phyloP scores from a whole-genome alignment of 2,329 filamentous ascomycete species.

The Nannizziopsis barbatae region DNA sequence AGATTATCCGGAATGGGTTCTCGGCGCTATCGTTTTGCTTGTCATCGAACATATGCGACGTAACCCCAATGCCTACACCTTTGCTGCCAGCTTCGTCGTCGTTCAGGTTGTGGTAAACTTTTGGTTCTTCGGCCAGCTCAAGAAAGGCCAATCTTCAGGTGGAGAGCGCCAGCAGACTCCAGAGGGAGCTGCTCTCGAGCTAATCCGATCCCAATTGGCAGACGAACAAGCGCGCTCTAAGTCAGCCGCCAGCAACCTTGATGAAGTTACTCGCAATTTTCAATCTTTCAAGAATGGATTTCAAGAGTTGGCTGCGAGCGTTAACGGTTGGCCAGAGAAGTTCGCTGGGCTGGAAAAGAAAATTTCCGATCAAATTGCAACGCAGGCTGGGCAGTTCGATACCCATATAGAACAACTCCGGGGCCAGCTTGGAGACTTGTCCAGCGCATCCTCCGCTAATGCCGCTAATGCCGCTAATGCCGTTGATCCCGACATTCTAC shows the following conservation, averaged over 20 bases:
- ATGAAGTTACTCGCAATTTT: background rate
- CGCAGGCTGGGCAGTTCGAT: background rate
- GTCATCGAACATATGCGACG: constrained; percentile 3
- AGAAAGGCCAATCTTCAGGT: background rate
- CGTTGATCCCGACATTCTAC: background rate
- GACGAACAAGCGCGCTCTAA: background rate
- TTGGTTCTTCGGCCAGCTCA: background rate
- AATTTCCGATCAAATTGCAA: background rate
- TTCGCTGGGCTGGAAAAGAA: background rate
- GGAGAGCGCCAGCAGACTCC: background rate
- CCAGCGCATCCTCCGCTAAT: background rate
- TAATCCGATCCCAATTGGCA: background rate
- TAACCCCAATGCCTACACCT: constrained; percentile 9
- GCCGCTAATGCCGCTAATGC: background rate
- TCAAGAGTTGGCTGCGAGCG: background rate
- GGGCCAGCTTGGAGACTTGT: background rate
- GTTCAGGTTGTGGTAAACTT: background rate
- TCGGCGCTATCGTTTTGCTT: constrained; percentile 3
- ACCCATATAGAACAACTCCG: constrained; percentile 4
- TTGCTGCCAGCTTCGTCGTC: background rate
- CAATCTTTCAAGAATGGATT: constrained; percentile 3
- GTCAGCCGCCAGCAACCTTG: background rate
- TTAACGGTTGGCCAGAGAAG: constrained; percentile 1
- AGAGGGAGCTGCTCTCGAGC: background rate
- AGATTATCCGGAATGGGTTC: constrained; percentile 9